phyloP scores from a whole-genome alignment of 257 asterid species.

The Craterostigma plantagineum region DNA sequence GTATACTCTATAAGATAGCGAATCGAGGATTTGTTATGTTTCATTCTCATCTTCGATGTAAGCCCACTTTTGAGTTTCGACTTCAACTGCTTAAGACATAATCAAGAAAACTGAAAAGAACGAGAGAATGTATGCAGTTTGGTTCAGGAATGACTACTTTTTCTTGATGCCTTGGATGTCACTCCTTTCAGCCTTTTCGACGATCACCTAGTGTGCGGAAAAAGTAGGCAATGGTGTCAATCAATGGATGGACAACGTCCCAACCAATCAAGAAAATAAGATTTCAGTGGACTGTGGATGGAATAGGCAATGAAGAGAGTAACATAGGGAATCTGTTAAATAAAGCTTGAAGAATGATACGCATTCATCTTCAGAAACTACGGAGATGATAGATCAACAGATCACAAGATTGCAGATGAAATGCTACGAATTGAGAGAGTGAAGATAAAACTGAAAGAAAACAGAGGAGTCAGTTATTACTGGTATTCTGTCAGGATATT shows the following conservation, averaged over 20 bases:
- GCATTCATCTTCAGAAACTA: too few species aligned
- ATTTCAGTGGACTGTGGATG: not conserved
- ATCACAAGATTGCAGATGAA: not conserved
- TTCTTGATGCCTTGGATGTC: slow-evolving; percentile 93
- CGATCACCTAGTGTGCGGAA: slow-evolving; percentile 80
- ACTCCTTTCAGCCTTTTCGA: slow-evolving; percentile 85
- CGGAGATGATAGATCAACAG: too few species aligned
- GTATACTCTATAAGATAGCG: too few species aligned
- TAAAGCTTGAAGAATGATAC: too few species aligned
- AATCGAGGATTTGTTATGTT: too few species aligned
- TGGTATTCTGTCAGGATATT: slow-evolving; percentile 95
- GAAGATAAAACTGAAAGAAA: not conserved
- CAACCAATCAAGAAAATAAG: not conserved
- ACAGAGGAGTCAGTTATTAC: slow-evolving; percentile 13
- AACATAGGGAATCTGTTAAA: too few species aligned
- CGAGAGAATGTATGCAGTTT: too few species aligned
- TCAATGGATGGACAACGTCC: slow-evolving; percentile 5
- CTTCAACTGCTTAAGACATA: too few species aligned
- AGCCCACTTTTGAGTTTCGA: too few species aligned
- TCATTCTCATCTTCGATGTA: too few species aligned
- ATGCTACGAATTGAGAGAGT: too few species aligned
- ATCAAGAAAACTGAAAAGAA: not conserved
- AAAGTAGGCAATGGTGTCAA: not conserved
- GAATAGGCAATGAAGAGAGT: too few species aligned
- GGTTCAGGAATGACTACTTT: slow-evolving; percentile 32